Evolutionary conservation across 495 filamentous ascomycete genomes (phyloP).

Genomic region (Aspergillus coremiiformis): DNA sequence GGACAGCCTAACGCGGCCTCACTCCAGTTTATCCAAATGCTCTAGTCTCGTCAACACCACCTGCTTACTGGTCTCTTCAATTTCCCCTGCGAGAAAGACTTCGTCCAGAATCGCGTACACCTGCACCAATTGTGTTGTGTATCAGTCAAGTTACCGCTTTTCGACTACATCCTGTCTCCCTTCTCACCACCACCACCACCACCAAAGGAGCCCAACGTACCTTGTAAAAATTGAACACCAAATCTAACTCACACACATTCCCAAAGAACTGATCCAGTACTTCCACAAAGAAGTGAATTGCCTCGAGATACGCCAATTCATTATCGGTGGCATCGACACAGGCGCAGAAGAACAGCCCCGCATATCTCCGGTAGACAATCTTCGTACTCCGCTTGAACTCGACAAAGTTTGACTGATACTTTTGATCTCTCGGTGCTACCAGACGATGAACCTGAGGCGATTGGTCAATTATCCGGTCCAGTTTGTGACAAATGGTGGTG

Average conservation of each 20-base stretch:
- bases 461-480: background rate
- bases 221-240: constrained; percentile 98
- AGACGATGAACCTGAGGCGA: constrained; percentile 77
- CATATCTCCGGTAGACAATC: constrained; percentile 94
- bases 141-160: background rate
- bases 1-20: constrained; percentile 4
- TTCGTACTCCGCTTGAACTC: constrained; percentile 77
- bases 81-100: constrained; percentile 92
- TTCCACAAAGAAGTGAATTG: constrained; percentile 99
- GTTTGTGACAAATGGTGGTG: too few species aligned
- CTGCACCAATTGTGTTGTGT: constrained; percentile 32
- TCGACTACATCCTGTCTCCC: background rate
- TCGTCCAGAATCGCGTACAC: constrained; percentile 98
- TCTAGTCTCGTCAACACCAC: constrained; percentile 91
- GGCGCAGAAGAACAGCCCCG: constrained; percentile 96
- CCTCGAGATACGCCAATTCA: constrained; percentile 93
- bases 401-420: constrained; percentile 99
- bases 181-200: background rate
- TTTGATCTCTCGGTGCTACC: constrained; percentile 94
- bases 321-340: constrained; percentile 99
- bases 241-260: constrained; percentile 96
- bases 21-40: constrained; percentile 95
- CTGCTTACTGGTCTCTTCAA: constrained; percentile 97
- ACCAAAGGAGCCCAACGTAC: constrained; percentile 29
- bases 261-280: constrained; percentile 97